phyloP scores from a whole-genome alignment of 768 basidiomycete species.

The Lentinula sp. region DNA sequence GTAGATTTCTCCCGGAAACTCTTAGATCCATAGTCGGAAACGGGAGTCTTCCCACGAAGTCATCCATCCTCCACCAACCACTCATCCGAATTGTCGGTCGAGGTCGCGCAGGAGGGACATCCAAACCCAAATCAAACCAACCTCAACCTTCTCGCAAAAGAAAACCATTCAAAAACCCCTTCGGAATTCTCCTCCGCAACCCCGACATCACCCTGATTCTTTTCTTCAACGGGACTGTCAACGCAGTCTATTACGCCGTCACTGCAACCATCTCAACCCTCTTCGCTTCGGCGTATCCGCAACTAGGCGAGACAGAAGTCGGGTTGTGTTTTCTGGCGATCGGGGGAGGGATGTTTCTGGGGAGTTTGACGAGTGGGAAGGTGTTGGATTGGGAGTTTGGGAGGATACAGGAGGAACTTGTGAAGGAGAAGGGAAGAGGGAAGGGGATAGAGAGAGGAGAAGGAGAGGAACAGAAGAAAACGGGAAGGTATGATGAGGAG shows the following conservation, averaged over 20 bases:
- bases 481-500: conserved; percentile 7
- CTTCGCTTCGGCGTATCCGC: conserved; percentile 36
- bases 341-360: conserved; percentile 44
- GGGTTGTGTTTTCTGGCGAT: conserved; percentile 57
- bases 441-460: background rate
- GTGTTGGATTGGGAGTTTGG: conserved; percentile 47
- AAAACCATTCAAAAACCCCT: conserved; percentile 25
- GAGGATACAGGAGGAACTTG: conserved; percentile 25
- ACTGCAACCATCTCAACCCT: conserved; percentile 37
- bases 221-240: conserved; percentile 25
- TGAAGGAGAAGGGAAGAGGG: background rate
- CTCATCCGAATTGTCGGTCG: conserved; percentile 43
- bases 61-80: conserved; percentile 40
- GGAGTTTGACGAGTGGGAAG: conserved; percentile 36
- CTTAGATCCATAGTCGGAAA: conserved; percentile 48
- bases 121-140: conserved; percentile 11
- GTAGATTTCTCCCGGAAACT: conserved; percentile 48
- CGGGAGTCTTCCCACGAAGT: conserved; percentile 37
- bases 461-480: conserved; percentile 11
- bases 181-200: conserved; percentile 25
- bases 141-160: conserved; percentile 7
- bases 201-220: conserved; percentile 32
- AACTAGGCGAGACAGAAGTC: conserved; percentile 36
- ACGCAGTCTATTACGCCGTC: conserved; percentile 34
- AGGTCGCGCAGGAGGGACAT: conserved; percentile 28